phyloP scores from a whole-genome alignment of 139 green algal genomes.

The Micractinium sp. region DNA sequence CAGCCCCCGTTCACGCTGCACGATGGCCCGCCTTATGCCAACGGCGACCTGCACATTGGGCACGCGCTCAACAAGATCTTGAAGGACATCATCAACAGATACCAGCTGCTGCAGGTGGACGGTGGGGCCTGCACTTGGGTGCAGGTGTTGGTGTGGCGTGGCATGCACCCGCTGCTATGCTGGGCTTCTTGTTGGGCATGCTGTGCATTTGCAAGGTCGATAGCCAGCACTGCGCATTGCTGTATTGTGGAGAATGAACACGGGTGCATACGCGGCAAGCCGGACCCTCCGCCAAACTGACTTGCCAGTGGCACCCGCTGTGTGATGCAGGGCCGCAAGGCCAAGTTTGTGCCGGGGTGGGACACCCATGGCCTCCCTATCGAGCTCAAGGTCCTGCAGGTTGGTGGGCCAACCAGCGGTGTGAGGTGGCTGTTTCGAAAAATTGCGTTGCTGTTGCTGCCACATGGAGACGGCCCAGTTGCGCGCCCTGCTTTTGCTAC shows the following conservation, averaged over 20 bases:
- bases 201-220: not conserved
- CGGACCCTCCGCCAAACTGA: too few species aligned
- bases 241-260: not conserved
- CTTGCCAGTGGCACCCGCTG: too few species aligned
- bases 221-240: not conserved
- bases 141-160: not conserved
- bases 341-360: conserved; percentile 95
- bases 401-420: too few species aligned
- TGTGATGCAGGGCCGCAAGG: conserved; percentile 62
- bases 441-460: not conserved
- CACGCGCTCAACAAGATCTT: conserved; percentile 99
- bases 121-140: not conserved
- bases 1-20: conserved; percentile 94
- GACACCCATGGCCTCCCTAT: conserved; percentile 99
- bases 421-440: not conserved
- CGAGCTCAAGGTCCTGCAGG: conserved; percentile 91
- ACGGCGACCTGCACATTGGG: conserved; percentile 98
- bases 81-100: conserved; percentile 94
- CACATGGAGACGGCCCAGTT: not conserved
- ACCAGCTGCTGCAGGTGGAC: conserved; percentile 55
- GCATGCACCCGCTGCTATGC: not conserved
- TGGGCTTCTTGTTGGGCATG: not conserved
- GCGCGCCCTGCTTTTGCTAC: not conserved
- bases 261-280: conserved; percentile 48
- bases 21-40: conserved; percentile 98